Conservation (phyloP, 345 rosid species). For the Barbarea vulgaris region DNA sequence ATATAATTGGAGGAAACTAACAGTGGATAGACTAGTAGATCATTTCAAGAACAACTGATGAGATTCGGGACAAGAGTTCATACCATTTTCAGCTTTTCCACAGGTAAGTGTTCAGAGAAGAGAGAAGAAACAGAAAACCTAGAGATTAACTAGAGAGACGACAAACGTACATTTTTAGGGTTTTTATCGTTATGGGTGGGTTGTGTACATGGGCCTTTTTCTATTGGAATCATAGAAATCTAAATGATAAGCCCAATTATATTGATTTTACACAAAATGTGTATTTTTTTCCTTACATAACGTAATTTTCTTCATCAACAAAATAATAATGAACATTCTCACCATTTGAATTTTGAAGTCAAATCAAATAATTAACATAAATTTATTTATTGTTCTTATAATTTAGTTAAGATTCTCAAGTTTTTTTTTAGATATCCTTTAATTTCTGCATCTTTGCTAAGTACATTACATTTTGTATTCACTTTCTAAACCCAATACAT, state of each 20-base stretch:
- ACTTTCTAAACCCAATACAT: no score
- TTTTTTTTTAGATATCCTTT: no score
- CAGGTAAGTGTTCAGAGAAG: not conserved
- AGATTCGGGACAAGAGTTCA: not conserved
- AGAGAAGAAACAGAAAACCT: constrained; percentile 2
- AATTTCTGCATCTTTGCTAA: no score
- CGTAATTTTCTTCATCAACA: no score
- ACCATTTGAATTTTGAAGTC: no score
- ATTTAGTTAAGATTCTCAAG: no score
- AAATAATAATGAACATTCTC: no score
- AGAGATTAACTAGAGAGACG: not conserved
- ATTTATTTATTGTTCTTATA: no score
- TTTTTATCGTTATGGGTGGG: not conserved
- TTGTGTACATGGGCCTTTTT: not conserved
- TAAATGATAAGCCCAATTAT: not conserved
- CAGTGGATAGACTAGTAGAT: not conserved
- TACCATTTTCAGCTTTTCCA: constrained; percentile 20
- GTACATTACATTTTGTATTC: no score
- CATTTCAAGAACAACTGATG: not conserved
- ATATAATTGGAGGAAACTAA: not conserved
- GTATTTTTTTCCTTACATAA: no score
- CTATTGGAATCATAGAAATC: not conserved
- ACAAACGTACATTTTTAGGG: not conserved
- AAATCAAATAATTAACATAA: no score
- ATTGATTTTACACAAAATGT: not conserved